Evolutionary conservation across 306 rosid genomes (phyloP), one percentile per base, ranked within the genome.

Genomic region (Citrullus amarus): DNA sequence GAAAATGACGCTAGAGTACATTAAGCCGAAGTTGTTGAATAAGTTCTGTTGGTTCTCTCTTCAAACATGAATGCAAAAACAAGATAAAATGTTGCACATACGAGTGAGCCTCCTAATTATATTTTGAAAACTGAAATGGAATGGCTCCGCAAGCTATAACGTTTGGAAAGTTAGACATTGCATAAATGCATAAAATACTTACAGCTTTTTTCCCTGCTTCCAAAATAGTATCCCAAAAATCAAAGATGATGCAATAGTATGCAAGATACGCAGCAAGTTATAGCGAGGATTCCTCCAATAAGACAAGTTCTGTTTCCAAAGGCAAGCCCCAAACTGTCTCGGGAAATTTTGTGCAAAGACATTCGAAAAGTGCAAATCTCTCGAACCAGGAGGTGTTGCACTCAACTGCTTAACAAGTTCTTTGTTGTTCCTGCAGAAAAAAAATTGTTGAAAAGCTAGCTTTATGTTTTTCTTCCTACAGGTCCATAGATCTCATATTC

Each of bases 231-330:
- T 22, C 17, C 89, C 91, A n/a, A 86, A 80, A 16, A 84, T 43
- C 6, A 86, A 32, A n/a, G 84, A 22, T 39, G 88, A 8, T 8
- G 66, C 25, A 63, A 81, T 17, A 4, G 86, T 15, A 53, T 80
- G 79, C 13, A 71, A n/a, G 57, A 88, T 17, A 28, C 89, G 81
- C 75, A 55, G 79, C 82, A 84, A 72, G 72, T 88, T 86, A 81
- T 86, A 88, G 0, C 74, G 15, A 8, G 86, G 91, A 68, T 80
- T 82, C 56, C 89, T 84, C 89, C 91, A 82, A 51, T 84, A 86
- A 58, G 86, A 79, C 75, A 88, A 82, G 75, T 80, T 22, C 22
- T 82, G 84, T 56, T 84, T 88, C 86, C 91, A 84, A 17, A 84
- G 80, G 72, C 89, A 88, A 57, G 85, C 74, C 76, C 78, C 80